A percentile compares a stretch with the other conserved stretches of the same genome.
Conservation (phyloP, 2,329 filamentous ascomycete genomes). For the Cordyceps farinosa region DNA sequence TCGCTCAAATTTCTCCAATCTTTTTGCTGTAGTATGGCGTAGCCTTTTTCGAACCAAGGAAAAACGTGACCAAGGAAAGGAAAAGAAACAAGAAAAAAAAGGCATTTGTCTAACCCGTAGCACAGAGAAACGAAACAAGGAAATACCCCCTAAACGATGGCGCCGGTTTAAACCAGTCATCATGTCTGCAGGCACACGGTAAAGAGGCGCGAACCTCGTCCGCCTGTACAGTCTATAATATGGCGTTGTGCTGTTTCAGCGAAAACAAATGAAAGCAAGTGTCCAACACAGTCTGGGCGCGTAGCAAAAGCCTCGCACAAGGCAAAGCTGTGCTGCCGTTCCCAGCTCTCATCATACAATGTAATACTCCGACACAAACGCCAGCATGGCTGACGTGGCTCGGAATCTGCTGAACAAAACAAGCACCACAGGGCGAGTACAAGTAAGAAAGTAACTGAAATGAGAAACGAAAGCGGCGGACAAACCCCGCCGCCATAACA, state of each 20-base stretch:
- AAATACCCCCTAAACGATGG: slow-evolving; percentile 14
- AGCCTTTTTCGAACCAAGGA: slow-evolving; percentile 4
- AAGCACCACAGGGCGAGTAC: slow-evolving; percentile 19
- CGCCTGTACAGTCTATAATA: slow-evolving; percentile 36
- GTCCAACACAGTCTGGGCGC: slow-evolving; percentile 7
- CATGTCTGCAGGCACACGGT: slow-evolving; percentile 27
- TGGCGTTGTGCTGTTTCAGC: slow-evolving; percentile 16
- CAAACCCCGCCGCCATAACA: not conserved
- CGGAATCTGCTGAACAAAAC: slow-evolving; percentile 21
- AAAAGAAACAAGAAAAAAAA: slow-evolving; percentile 19
- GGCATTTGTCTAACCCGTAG: slow-evolving; percentile 16
- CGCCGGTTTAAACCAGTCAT: slow-evolving; percentile 27
- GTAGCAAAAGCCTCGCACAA: not conserved
- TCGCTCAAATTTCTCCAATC: slow-evolving; percentile 13
- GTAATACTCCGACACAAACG: not conserved
- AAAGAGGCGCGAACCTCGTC: slow-evolving; percentile 35
- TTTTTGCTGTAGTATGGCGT: slow-evolving; percentile 12
- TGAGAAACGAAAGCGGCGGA: slow-evolving; percentile 16
- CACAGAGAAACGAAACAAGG: slow-evolving; percentile 10
- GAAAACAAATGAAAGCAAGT: slow-evolving; percentile 16
- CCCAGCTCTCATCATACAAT: slow-evolving; percentile 8
- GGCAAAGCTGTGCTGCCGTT: not conserved
- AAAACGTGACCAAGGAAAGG: not conserved
- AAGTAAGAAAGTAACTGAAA: slow-evolving; percentile 28
- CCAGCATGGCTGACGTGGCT: not conserved